Evolutionary conservation across 768 basidiomycete species (phyloP), one percentile per base, ranked within the genome.

Genomic region (Russula olivacea): DNA sequence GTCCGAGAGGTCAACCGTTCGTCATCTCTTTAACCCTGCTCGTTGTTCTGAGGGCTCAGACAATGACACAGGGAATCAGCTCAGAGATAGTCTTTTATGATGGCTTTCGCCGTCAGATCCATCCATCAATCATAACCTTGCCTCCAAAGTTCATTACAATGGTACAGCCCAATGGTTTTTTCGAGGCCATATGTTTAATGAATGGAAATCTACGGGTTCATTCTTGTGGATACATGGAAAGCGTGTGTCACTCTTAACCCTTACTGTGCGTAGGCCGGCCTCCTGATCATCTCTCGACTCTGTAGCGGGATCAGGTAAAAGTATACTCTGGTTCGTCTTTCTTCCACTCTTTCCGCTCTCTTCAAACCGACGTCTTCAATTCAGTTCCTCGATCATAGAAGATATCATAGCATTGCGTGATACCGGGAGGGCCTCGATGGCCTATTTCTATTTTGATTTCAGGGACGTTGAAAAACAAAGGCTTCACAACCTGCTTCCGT

Each of bases 371-470:
- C 19, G 11, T 43, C 3, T 11, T 21, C 6, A 10, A 28, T 10
- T 15, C 19, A 61, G 60, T 14, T 61, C 51, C 4, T 21, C 60
- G 11, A 55, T 61, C 12, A 61, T 61, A 12, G 34, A 61, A 28
- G 53, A 55, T 5, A 54, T 55, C 43, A 45, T 30, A 3, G 32
- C 43, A 7, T 25, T 61, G 43, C 30, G 43, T 17, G 19, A 34
- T 6, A 23, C 41, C 3, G 60, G 52, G 17, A n/a, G 2, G 7
- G 60, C 60, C 19, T 54, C 41, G 9, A 34, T 61, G 32, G 52
- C 52, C 1, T 61, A 43, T 9, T 61, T 61, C 14, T 61, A 61
- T 36, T 61, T 61, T 8, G 53, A 55, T 17, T 61, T 54, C 21
- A 53, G 41, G 12, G 60, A 61, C 7, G 11, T 32, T 1, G 53